Percentiles rank a stretch among this genome's conserved stretches.
These are phyloP conservation scores for Fusarium mangiferae DNA, from an alignment of 2,329 filamentous ascomycete genomes.

Conservation along the genomic window DNA sequence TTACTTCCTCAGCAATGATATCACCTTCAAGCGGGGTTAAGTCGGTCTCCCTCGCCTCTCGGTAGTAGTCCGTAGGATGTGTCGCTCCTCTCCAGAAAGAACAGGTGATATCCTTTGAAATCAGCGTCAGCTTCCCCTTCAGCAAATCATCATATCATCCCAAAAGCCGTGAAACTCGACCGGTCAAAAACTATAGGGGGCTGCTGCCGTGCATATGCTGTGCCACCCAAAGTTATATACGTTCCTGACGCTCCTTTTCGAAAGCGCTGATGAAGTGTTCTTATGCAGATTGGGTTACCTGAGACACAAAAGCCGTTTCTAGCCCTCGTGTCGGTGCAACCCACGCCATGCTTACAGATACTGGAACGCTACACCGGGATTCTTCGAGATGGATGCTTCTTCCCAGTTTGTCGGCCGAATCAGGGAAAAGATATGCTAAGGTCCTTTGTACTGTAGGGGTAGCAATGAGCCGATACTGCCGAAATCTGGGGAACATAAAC, in stretches of 20 bases:
- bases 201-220: constrained; percentile 27
- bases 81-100: constrained; percentile 8
- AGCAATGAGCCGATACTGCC: not conserved
- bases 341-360: not conserved
- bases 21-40: not conserved
- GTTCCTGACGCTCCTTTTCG: constrained; percentile 1
- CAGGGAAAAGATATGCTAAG: not conserved
- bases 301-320: constrained; percentile 1
- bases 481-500: constrained; percentile 14
- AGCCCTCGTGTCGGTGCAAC: constrained; percentile 12
- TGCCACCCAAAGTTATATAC: constrained; percentile 1
- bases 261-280: not conserved
- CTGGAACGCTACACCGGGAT: not conserved
- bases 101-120: constrained; percentile 20
- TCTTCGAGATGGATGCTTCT: not conserved
- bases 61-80: not conserved
- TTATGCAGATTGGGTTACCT: constrained; percentile 9
- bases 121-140: not conserved
- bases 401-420: not conserved
- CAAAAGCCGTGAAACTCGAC: constrained; percentile 31
- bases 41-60: not conserved
- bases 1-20: not conserved
- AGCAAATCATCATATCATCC: constrained; percentile 1
- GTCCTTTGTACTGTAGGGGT: not conserved
- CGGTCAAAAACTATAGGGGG: constrained; percentile 26